Percentiles rank a stretch among this genome's conserved stretches.
Conservation (phyloP, 805 yeast species). For the Deakozyma indianensis region DNA sequence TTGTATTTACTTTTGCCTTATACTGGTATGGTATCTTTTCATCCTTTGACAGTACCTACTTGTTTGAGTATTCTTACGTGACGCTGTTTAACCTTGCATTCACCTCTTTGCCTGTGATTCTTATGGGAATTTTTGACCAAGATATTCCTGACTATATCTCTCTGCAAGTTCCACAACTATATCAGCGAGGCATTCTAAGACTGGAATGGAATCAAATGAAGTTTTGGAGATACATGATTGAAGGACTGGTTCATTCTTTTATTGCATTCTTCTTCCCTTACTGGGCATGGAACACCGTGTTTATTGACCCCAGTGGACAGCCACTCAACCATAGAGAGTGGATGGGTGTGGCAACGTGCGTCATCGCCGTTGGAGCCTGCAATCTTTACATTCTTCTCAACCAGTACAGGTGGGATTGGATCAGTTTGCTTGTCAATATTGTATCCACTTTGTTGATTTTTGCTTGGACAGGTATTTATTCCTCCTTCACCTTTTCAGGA, state of each 20-base stretch:
- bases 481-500: conserved; percentile 33
- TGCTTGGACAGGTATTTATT: conserved; percentile 76
- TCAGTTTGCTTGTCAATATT: conserved; percentile 36
- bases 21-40: conserved; percentile 68
- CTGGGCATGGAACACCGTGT: conserved; percentile 9
- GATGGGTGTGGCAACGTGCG: conserved; percentile 50
- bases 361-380: conserved; percentile 49
- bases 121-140: conserved; percentile 62
- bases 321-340: conserved; percentile 53
- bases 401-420: conserved; percentile 70
- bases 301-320: conserved; percentile 26
- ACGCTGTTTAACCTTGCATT: conserved; percentile 74
- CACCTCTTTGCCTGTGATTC: conserved; percentile 67
- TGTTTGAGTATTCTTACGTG: conserved; percentile 64
- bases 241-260: conserved; percentile 63
- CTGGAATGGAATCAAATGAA: conserved; percentile 47
- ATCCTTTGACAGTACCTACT: conserved; percentile 61
- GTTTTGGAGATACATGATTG: conserved; percentile 50
- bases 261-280: conserved; percentile 60
- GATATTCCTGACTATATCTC: conserved; percentile 59
- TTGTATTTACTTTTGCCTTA: conserved; percentile 55
- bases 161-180: conserved; percentile 55
- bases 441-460: conserved; percentile 45
- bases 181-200: conserved; percentile 53
- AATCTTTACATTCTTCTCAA: conserved; percentile 51